Conservation (phyloP, 306 rosid genomes). For the Begonia masoniana region DNA sequence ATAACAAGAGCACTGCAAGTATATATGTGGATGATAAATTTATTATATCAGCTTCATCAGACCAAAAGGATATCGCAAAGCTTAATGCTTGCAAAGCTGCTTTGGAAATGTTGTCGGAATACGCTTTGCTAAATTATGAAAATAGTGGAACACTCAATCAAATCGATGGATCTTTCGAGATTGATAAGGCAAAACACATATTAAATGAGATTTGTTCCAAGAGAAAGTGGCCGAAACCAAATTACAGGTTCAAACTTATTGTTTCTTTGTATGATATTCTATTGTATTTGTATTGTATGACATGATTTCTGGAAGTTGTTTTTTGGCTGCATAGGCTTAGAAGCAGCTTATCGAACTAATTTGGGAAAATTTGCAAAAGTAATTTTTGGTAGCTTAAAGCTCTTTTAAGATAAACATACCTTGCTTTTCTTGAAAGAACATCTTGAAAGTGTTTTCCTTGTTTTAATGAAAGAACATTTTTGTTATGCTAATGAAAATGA, state of each 20-base stretch:
- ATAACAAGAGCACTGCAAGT: slow-evolving; percentile 19
- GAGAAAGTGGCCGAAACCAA: slow-evolving; percentile 55
- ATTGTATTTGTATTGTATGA: neutral
- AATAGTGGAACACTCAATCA: neutral
- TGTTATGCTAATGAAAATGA: no score
- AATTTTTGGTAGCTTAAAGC: no score
- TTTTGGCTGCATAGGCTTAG: no score
- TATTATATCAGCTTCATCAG: slow-evolving; percentile 44
- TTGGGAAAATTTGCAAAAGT: no score
- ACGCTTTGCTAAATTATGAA: slow-evolving; percentile 1
- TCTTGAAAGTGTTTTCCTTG: no score
- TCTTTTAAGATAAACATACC: no score
- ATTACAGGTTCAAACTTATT: slow-evolving; percentile 27
- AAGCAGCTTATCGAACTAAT: no score
- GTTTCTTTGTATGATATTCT: neutral
- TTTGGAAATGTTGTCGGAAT: slow-evolving; percentile 19
- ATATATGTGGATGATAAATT: slow-evolving; percentile 43
- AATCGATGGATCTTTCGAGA: slow-evolving; percentile 23
- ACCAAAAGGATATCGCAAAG: slow-evolving; percentile 46
- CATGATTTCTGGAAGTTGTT: no score
- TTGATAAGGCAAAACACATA: slow-evolving; percentile 44
- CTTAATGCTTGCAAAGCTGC: slow-evolving; percentile 64
- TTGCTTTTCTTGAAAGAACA: no score
- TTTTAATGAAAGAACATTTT: no score
- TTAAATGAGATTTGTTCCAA: slow-evolving; percentile 33